Evolutionary conservation across 2,329 filamentous ascomycete species (phyloP), one percentile per base, ranked within the genome.

Genomic region (Penicillium sp.): DNA sequence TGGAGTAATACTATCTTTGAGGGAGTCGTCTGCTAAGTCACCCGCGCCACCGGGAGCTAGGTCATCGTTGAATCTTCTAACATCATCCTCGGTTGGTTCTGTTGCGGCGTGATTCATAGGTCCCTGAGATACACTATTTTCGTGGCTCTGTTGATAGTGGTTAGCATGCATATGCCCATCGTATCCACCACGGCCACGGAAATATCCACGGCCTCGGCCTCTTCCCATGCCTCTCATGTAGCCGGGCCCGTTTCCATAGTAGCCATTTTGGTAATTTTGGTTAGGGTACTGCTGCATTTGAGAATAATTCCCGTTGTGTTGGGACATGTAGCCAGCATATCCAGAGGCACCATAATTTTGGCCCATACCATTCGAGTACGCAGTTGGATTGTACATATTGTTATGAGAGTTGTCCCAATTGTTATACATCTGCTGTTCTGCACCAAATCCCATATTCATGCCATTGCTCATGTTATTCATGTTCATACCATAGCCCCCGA

Each of bases 391-490:
- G 86, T 85, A 90, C 81, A 86, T 74, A 74, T 71, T 75, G 69
- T 74, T 85, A 79, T 89, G 86, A 78, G 88, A 87, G 80, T 82
- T 82, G 81, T 87, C 89, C 87, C 87, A 90, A 80, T 86, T 87
- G 83, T 86, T 84, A 83, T 87, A 86, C 81, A 85, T 83, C 74
- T 84, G 83, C 68, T 78, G 71, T 63, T 76, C 74, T 67, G 73
- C 73, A 70, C 79, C 76, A 66, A 73, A 79, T 71, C 83, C 82
- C 88, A 93, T 90, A 74, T 83, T 87, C 85, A 89, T 87, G 80
- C 85, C 83, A 81, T 83, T 66, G 64, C 66, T 87, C 86, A 90
- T 89, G 75, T 88, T 89, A 80, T 92, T 89, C 90, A 96, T 94
- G 74, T 83, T 83, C 88, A 93, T 91, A 64, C 74, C 75, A 67